Evolutionary conservation across 306 rosid species (phyloP).

Genomic region (Fragaria ananassa): DNA sequence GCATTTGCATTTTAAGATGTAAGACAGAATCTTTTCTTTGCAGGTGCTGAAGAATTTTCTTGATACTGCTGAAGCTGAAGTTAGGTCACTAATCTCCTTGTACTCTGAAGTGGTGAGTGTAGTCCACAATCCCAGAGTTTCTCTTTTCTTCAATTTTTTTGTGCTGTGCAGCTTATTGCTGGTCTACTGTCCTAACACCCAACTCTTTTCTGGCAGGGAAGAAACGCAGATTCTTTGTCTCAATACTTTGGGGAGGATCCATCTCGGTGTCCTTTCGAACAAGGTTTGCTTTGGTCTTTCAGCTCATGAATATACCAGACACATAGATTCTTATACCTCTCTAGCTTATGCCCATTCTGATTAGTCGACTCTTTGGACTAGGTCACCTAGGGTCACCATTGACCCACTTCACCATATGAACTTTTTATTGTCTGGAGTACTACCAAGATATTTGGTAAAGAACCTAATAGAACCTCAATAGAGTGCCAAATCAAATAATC

Average conservation of each 20-base stretch:
- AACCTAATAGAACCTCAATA: not conserved
- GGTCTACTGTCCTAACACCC: constrained; percentile 18
- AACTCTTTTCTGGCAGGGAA: constrained; percentile 60
- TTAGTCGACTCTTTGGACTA: not conserved
- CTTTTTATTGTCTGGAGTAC: not conserved
- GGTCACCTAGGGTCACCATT: not conserved
- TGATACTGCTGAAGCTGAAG: constrained; percentile 94
- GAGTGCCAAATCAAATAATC: not conserved
- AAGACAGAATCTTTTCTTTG: constrained; percentile 24
- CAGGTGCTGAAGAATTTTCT: constrained; percentile 90
- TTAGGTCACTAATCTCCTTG: constrained; percentile 84
- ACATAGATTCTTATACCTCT: not conserved
- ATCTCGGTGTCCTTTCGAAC: constrained; percentile 96
- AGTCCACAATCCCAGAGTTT: constrained; percentile 6
- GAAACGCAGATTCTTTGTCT: constrained; percentile 94
- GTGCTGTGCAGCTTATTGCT: constrained; percentile 20
- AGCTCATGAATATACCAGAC: not conserved
- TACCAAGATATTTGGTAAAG: not conserved
- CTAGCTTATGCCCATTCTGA: not conserved
- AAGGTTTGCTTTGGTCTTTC: constrained; percentile 58
- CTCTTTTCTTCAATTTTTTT: constrained; percentile 9
- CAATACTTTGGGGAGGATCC: constrained; percentile 99
- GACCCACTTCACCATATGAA: not conserved
- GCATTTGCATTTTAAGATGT: not conserved
- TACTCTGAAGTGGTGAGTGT: constrained; percentile 92